Conservation (phyloP, 2,329 filamentous ascomycete genomes). For the Trichoderma sp. region DNA sequence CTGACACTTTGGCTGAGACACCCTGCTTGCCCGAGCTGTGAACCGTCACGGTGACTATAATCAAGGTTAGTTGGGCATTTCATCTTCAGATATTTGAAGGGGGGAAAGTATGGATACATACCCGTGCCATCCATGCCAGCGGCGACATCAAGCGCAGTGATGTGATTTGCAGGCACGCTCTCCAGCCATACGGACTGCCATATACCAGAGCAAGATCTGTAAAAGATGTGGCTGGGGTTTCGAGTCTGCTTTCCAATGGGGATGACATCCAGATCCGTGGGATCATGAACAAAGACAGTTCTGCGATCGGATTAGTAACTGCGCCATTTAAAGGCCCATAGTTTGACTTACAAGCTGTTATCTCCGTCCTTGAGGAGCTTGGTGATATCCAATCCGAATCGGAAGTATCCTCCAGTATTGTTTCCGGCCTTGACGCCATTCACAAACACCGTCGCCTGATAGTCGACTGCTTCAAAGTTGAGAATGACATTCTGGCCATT, state of each 20-base stretch:
- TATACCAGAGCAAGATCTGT: constrained; percentile 71
- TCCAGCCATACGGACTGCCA: constrained; percentile 76
- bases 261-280: constrained; percentile 62
- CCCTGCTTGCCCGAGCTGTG: constrained; percentile 45
- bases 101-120: no score
- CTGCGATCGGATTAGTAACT: constrained; percentile 36
- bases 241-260: constrained; percentile 67
- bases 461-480: constrained; percentile 62
- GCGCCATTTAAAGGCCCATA: not conserved
- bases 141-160: constrained; percentile 60
- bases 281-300: constrained; percentile 66
- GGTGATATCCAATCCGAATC: constrained; percentile 62
- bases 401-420: constrained; percentile 63
- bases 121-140: constrained; percentile 58
- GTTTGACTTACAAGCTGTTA: constrained; percentile 55
- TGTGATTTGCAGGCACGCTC: constrained; percentile 57
- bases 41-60: constrained; percentile 57
- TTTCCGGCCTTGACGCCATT: constrained; percentile 55
- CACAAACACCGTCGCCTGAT: constrained; percentile 59
- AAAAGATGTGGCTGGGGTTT: constrained; percentile 65
- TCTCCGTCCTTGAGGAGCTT: constrained; percentile 44
- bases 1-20: constrained; percentile 40
- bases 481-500: constrained; percentile 47
- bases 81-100: no score
- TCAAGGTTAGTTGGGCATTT: not conserved